Base-by-base conservation (phyloP, 768 basidiomycete species). In the Russula compacta region DNA sequence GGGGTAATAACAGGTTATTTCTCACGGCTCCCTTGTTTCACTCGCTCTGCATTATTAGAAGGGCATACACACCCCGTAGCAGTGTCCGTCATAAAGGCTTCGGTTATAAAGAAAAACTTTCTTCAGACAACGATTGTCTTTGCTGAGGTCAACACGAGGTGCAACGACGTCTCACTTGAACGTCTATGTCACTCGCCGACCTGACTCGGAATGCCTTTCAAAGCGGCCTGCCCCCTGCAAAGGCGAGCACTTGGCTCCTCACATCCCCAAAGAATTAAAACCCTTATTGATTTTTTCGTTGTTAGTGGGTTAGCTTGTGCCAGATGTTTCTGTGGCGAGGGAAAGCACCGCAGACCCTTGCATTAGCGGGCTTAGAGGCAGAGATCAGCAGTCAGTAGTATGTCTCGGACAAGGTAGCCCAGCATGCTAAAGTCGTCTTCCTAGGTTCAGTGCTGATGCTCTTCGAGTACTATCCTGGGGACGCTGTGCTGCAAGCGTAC, bases 201-300 rank as follows among this genome's bases (percentile, higher is more conserved):
- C 72, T 91, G 48, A 87, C 88, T 15, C 77, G 85, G 59, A 89
- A 89, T 70, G 81, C 84, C 42, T 89, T 87, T 62, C 84, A 88
- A 67, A 82, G 79, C 68, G 87, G 88, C 7, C 72, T 89, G 19
- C 76, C 84, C 51, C 74, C 87, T 21, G 62, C 71, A 15, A 87
- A 87, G 76, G 88, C 87, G 67, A 68, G 78, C 70, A 48, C 17
- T 35, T 32, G 21, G 48, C 8, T 53, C 58, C 43, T 14, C 10
- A 49, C 3, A 55, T n/a, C 32, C 35, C 36, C 29, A 38, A 21
- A 39, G 35, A 39, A 55, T 11, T 2, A 52, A 6, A 14, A 4
- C 19, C 32, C 61, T 50, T 56, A 53, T 48, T 52, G 66, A 56
- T 48, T 49, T 40, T 38, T 38, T 51, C 61, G 38, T n/a, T 12